phyloP scores from a whole-genome alignment of 805 yeast species.

The Candida corydali region DNA sequence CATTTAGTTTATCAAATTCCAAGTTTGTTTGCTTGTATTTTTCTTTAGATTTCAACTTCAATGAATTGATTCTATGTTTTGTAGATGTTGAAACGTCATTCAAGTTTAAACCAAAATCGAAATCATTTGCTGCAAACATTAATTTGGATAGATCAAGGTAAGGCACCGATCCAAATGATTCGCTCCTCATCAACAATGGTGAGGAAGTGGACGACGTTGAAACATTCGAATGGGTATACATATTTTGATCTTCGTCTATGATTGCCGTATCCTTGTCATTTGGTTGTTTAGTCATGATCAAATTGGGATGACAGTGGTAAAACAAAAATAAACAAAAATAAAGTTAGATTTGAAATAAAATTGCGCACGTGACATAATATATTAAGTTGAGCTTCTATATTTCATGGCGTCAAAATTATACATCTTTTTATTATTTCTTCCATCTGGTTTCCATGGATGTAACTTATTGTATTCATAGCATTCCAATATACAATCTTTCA shows the following conservation, averaged over 20 bases:
- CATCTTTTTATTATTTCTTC: conserved; percentile 17
- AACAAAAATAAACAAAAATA: too few relatives aligned
- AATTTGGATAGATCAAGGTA: conserved; percentile 35
- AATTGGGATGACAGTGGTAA: too few relatives aligned
- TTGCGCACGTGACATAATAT: conserved; percentile 2
- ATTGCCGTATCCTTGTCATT: background rate
- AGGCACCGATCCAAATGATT: conserved; percentile 24
- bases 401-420: conserved; percentile 19
- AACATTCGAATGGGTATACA: conserved; percentile 2
- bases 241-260: background rate
- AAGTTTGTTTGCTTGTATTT: conserved; percentile 19
- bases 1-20: conserved; percentile 31
- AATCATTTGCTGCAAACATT: conserved; percentile 33
- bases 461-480: conserved; percentile 35
- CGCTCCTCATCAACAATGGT: conserved; percentile 15
- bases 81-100: conserved; percentile 34
- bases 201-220: conserved; percentile 3
- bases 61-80: conserved; percentile 25
- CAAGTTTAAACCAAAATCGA: conserved; percentile 38
- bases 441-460: conserved; percentile 9
- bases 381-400: conserved; percentile 1
- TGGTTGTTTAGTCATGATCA: background rate
- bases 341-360: too few relatives aligned
- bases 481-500: conserved; percentile 52
- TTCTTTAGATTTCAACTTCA: conserved; percentile 32